phyloP scores from a whole-genome alignment of 805 yeast genomes.

The Hanseniaspora opuntiae region DNA sequence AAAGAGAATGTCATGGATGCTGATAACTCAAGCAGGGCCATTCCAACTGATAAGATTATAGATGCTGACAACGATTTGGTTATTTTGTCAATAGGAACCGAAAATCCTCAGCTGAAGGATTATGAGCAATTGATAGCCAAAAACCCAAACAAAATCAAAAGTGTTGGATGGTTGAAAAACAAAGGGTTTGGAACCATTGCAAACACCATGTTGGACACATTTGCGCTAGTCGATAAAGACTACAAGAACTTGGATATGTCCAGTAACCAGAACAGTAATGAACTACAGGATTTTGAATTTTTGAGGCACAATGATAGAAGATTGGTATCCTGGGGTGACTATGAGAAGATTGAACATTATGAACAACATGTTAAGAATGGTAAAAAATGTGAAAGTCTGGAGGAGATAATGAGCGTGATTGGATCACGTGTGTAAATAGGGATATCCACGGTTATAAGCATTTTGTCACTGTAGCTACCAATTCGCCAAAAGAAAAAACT shows the following conservation, averaged over 20 bases:
- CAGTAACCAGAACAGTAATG: background rate
- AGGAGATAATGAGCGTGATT: background rate
- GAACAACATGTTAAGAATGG: conserved; percentile 18
- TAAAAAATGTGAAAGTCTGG: background rate
- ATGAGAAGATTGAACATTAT: conserved; percentile 19
- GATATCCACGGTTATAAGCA: background rate
- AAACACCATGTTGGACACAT: conserved; percentile 74
- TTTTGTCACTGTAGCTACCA: no score
- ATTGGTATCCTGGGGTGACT: conserved; percentile 24
- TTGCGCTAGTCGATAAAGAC: conserved; percentile 55
- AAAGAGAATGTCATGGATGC: conserved; percentile 16
- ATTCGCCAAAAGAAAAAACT: no score
- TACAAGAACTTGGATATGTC: conserved; percentile 33
- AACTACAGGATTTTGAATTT: background rate
- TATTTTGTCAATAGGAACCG: conserved; percentile 63
- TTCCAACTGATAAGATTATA: conserved; percentile 2
- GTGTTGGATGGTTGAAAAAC: conserved; percentile 76
- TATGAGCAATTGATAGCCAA: conserved; percentile 22
- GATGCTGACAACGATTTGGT: conserved; percentile 45
- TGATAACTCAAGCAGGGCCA: conserved; percentile 16
- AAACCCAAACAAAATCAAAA: conserved; percentile 33
- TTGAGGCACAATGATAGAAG: conserved; percentile 12
- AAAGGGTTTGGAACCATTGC: conserved; percentile 88
- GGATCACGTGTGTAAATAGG: background rate
- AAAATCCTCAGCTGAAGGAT: conserved; percentile 24